phyloP scores from a whole-genome alignment of 257 asterid species.

The Solanum etuberosum region DNA sequence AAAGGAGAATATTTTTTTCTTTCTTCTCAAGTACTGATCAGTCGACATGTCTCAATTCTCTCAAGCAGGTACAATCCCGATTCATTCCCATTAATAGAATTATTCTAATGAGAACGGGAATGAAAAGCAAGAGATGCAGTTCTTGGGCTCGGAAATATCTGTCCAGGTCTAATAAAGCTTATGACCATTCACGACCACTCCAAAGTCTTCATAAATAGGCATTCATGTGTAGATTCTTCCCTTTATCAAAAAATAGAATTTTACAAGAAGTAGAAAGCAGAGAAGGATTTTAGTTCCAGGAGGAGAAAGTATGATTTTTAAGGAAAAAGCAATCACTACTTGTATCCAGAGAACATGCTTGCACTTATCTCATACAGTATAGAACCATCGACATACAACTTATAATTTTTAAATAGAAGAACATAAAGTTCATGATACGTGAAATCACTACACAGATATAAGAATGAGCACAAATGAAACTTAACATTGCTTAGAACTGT shows the following conservation, averaged over 20 bases:
- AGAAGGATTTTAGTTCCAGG: not conserved
- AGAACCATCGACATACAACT: not conserved
- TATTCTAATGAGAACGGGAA: not conserved
- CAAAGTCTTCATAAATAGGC: not conserved
- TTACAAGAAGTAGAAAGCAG: not conserved
- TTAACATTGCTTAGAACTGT: not conserved
- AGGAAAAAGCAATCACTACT: not conserved
- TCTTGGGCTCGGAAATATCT: not conserved
- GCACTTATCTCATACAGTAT: not conserved
- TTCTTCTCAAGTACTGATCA: not conserved
- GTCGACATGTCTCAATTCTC: not conserved
- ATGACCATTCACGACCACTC: not conserved
- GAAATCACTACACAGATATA: not conserved
- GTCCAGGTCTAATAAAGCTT: not conserved
- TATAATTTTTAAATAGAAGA: not conserved
- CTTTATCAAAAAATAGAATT: not conserved
- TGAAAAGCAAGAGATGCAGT: not conserved
- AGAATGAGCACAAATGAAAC: not conserved
- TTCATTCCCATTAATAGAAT: not conserved
- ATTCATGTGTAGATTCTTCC: not conserved
- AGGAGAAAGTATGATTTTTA: not conserved
- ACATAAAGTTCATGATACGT: not conserved
- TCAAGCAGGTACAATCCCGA: not conserved
- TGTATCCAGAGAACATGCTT: not conserved
- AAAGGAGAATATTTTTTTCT: not conserved